phyloP scores from a whole-genome alignment of 192 early-diverging fungal genomes.

The Coemansia sp. region DNA sequence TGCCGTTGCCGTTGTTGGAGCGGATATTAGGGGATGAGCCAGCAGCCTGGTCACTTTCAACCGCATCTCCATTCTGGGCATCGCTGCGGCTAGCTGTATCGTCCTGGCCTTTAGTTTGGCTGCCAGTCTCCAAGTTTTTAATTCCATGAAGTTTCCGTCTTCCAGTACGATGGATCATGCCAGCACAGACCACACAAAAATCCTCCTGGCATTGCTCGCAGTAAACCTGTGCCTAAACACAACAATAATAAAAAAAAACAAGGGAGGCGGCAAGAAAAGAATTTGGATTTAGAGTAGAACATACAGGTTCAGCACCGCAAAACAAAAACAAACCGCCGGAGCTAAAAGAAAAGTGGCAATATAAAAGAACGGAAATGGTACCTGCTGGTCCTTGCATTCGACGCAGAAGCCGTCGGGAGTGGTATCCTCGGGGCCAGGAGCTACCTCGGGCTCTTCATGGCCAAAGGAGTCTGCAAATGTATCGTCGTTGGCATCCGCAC shows the following conservation, averaged over 20 bases:
- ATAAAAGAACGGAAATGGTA: too few relatives aligned
- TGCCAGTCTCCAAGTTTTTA: slow-evolving; percentile 32
- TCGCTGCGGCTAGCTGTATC: background rate
- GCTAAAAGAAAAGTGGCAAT: background rate
- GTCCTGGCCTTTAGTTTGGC: slow-evolving; percentile 6
- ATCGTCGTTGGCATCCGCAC: slow-evolving; percentile 26
- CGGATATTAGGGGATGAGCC: too few relatives aligned
- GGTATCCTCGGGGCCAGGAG: slow-evolving; percentile 16
- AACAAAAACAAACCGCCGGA: background rate
- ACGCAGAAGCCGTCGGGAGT: slow-evolving; percentile 77
- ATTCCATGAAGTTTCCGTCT: slow-evolving; percentile 58
- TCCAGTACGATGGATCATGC: slow-evolving; percentile 81
- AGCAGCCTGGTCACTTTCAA: background rate
- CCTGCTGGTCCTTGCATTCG: slow-evolving; percentile 80
- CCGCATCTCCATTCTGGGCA: slow-evolving; percentile 1
- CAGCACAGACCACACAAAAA: slow-evolving; percentile 90
- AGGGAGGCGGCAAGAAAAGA: too few relatives aligned
- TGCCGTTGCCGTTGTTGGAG: too few relatives aligned
- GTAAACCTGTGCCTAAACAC: slow-evolving; percentile 44
- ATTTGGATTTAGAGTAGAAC: too few relatives aligned
- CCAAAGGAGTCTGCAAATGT: slow-evolving; percentile 10
- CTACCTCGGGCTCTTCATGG: background rate
- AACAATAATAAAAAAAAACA: too few relatives aligned
- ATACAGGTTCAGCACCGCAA: too few relatives aligned
- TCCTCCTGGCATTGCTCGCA: slow-evolving; percentile 84